These are phyloP conservation scores for Coniochaeta sp. DNA, from an alignment of 2,329 filamentous ascomycete genomes.

Conservation along the genomic window DNA sequence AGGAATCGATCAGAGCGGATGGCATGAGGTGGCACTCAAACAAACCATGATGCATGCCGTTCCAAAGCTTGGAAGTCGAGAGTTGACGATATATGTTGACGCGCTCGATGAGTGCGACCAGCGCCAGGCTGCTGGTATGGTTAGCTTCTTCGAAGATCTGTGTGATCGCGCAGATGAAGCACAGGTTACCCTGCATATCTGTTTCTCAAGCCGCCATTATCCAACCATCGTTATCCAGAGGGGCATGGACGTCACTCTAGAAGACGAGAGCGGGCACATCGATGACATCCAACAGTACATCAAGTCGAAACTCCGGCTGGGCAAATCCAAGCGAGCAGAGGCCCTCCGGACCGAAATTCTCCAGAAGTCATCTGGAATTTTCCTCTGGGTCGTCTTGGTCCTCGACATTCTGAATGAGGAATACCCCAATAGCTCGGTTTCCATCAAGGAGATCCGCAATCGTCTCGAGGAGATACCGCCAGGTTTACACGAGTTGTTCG, in stretches of 20 bases:
- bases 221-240: conserved; percentile 25
- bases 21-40: conserved; percentile 7
- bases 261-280: conserved; percentile 21
- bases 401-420: conserved; percentile 25
- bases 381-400: conserved; percentile 31
- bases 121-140: conserved; percentile 29
- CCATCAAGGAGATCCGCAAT: conserved; percentile 7
- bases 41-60: background rate
- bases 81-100: conserved; percentile 16
- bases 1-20: conserved; percentile 1
- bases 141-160: conserved; percentile 29
- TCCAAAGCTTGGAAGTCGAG: background rate
- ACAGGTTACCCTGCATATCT: conserved; percentile 17
- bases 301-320: conserved; percentile 15
- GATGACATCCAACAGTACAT: conserved; percentile 23
- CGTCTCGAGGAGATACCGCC: conserved; percentile 23
- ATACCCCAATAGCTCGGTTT: conserved; percentile 13
- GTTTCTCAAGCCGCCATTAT: conserved; percentile 36
- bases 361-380: conserved; percentile 28
- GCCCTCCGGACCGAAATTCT: conserved; percentile 15
- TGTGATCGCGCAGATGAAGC: conserved; percentile 14
- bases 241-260: conserved; percentile 18
- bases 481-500: conserved; percentile 38
- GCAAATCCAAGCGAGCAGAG: background rate
- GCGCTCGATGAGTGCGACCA: conserved; percentile 40